Conservation (phyloP, 352 stramenopile species). For the Globisporangium spiculum region DNA sequence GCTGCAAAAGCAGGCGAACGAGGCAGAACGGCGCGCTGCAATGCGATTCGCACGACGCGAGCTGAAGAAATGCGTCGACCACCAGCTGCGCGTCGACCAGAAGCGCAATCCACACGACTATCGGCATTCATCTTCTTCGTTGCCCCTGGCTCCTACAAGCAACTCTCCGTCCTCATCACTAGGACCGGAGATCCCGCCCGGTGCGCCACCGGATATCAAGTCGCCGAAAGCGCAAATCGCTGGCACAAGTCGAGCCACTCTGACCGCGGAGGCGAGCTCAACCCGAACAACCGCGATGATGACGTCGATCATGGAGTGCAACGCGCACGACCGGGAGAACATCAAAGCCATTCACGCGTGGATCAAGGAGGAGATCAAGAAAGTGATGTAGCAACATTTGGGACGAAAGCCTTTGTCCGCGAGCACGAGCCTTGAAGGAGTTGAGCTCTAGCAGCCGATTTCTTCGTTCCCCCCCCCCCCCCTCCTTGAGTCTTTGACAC, state of each 20-base stretch:
- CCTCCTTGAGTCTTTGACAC: no score
- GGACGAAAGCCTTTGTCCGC: background rate
- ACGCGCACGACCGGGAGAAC: constrained; percentile 41
- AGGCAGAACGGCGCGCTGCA: constrained; percentile 21
- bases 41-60: constrained; percentile 38
- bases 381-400: constrained; percentile 11
- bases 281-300: constrained; percentile 31
- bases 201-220: background rate
- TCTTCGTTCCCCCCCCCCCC: no score
- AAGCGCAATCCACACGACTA: constrained; percentile 27
- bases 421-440: background rate
- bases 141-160: background rate
- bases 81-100: constrained; percentile 43
- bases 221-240: background rate
- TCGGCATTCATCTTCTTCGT: constrained; percentile 1
- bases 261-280: constrained; percentile 17
- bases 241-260: background rate
- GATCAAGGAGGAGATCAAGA: constrained; percentile 52
- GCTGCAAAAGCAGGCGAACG: constrained; percentile 23
- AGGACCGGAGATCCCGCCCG: background rate
- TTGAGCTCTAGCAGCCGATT: background rate
- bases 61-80: constrained; percentile 48
- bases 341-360: constrained; percentile 32
- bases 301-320: constrained; percentile 46
- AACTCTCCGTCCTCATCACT: background rate